A percentile compares a stretch with the other conserved stretches of the same genome.
Conservation (phyloP, 2,329 filamentous ascomycete genomes). For the Cladosporium sp. region DNA sequence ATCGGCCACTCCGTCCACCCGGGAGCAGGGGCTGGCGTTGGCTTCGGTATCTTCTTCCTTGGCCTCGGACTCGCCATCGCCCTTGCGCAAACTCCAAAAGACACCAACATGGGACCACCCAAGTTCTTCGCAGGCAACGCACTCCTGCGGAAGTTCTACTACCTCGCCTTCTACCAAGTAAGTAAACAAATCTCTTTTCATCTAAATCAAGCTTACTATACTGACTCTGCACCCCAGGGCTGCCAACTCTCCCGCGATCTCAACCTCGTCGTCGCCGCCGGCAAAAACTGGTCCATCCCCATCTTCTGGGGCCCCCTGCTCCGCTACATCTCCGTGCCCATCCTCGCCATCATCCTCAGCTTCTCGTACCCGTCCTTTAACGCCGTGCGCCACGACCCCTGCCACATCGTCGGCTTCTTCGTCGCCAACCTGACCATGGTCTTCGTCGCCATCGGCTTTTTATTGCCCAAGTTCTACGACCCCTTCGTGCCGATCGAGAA, state of each 20-base stretch:
- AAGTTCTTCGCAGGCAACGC: constrained; percentile 45
- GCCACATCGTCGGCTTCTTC: constrained; percentile 53
- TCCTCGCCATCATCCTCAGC: constrained; percentile 53
- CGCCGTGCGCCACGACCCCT: constrained; percentile 50
- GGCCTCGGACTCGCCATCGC: constrained; percentile 42
- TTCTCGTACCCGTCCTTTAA: constrained; percentile 56
- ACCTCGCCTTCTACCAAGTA: constrained; percentile 59
- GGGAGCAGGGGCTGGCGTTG: constrained; percentile 40
- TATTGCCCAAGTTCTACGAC: constrained; percentile 57
- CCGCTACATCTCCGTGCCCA: constrained; percentile 52
- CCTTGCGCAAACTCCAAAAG: constrained; percentile 45
- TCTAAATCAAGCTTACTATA: not conserved
- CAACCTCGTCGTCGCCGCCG: constrained; percentile 54
- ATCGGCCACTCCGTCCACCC: constrained; percentile 47
- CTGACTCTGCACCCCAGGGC: constrained; percentile 41
- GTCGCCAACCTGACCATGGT: constrained; percentile 51
- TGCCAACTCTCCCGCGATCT: constrained; percentile 58
- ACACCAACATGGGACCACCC: constrained; percentile 38
- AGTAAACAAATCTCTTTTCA: constrained; percentile 25
- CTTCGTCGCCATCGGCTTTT: constrained; percentile 49
- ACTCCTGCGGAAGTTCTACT: constrained; percentile 51
- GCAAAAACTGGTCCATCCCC: constrained; percentile 59
- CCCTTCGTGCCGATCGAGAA: constrained; percentile 52
- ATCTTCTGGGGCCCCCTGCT: constrained; percentile 52
- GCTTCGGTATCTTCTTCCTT: constrained; percentile 53